A percentile compares a stretch with the other conserved stretches of the same genome.
These are phyloP conservation scores for Favolaschia claudopus DNA, from an alignment of 768 basidiomycete genomes.

Conservation along the genomic window DNA sequence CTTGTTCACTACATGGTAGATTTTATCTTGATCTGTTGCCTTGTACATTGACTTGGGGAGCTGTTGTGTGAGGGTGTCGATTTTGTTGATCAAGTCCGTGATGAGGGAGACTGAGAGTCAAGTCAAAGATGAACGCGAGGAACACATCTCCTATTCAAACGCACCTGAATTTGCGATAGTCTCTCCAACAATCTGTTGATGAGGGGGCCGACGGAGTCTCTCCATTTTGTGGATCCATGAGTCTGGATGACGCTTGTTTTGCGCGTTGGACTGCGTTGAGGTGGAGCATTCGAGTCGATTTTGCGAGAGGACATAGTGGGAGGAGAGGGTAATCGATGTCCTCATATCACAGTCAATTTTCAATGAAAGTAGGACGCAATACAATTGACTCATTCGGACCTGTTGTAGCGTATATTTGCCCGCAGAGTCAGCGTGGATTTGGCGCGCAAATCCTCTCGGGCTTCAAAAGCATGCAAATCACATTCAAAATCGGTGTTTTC, in stretches of 20 bases:
- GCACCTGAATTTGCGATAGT: not conserved
- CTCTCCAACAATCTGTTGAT: not conserved
- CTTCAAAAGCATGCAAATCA: too few species aligned
- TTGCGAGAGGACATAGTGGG: not conserved
- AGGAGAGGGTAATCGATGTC: not conserved
- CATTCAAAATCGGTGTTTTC: too few species aligned
- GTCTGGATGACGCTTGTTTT: not conserved
- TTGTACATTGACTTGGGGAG: slow-evolving; percentile 6
- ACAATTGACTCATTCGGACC: too few species aligned
- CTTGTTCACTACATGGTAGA: not conserved
- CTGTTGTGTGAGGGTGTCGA: not conserved
- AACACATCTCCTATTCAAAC: not conserved
- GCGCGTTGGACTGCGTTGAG: not conserved
- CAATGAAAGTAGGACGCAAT: too few species aligned
- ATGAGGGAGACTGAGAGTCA: not conserved
- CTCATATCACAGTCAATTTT: too few species aligned
- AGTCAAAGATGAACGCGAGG: not conserved
- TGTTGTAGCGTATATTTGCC: too few species aligned
- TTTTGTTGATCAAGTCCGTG: not conserved
- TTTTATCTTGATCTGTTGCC: not conserved
- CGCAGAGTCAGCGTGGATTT: too few species aligned
- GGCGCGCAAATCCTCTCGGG: too few species aligned
- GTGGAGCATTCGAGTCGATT: not conserved
- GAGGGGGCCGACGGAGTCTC: not conserved
- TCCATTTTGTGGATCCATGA: slow-evolving; percentile 1